Percentiles rank a stretch among this genome's conserved stretches.
Evolutionary conservation across 164 flowering plant species (phyloP).

Genomic region (Tinospora cordifolia): DNA sequence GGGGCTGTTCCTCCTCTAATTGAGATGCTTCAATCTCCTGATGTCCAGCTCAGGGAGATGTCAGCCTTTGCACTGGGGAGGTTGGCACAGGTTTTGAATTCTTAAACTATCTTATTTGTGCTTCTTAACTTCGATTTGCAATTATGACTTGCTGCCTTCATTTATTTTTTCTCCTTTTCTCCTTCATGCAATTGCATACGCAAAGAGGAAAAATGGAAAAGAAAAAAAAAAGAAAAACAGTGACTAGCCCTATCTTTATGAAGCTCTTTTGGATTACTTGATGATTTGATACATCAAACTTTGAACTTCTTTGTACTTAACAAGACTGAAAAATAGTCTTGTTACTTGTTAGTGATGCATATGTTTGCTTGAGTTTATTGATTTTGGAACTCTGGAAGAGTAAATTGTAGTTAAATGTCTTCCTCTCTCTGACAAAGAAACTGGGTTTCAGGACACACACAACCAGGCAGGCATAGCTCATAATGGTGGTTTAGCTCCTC

Average conservation of each 20-base stretch:
- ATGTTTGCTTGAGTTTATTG: neutral
- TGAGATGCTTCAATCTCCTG: conserved; percentile 92
- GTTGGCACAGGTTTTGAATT: conserved; percentile 74
- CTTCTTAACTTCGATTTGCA: neutral
- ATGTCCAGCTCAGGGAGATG: conserved; percentile 87
- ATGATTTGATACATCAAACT: neutral
- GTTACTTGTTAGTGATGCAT: neutral
- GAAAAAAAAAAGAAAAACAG: too few relatives aligned
- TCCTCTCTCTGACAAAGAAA: conserved; percentile 1
- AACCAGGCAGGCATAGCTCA: conserved; percentile 97
- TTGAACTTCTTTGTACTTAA: neutral
- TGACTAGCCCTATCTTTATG: too few relatives aligned
- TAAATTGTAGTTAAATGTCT: neutral
- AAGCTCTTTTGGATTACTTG: too few relatives aligned
- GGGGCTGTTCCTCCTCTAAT: conserved; percentile 95
- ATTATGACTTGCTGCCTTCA: too few relatives aligned
- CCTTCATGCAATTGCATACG: too few relatives aligned
- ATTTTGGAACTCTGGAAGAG: neutral
- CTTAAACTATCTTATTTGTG: neutral
- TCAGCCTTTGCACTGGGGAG: conserved; percentile 98
- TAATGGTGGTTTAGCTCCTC: conserved; percentile 70
- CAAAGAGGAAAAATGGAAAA: too few relatives aligned
- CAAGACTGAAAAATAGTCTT: neutral
- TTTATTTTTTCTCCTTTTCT: too few relatives aligned
- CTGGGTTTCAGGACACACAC: conserved; percentile 60